Evolutionary conservation across 805 yeast genomes (phyloP), one percentile per base, ranked within the genome.

Genomic region (Monosporozyma unispora): DNA sequence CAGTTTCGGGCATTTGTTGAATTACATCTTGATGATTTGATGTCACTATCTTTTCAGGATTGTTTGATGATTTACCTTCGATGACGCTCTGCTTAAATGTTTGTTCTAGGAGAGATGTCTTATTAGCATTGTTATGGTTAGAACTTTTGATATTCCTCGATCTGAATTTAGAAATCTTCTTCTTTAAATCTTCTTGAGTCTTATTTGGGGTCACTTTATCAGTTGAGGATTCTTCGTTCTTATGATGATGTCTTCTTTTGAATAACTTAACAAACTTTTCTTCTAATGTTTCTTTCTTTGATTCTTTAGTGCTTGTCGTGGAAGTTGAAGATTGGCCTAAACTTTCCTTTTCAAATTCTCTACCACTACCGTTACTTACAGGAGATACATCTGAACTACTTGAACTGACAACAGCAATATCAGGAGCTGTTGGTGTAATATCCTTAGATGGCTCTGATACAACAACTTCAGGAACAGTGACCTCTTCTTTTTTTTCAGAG

Each of bases 261-360:
- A 58, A 58, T 25, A 58, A 45, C 37, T 55, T 61, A 7, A 56
- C 64, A 44, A 62, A 57, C 46, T 61, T 60, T 46, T 61, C 58
- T 45, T 60, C 50, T 14, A 47, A 42, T 10, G 42, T 47, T 35
- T 47, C 46, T 31, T 47, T 47, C 41, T 42, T 48, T 18, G 35
- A 27, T n/a, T 28, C 22, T 19, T 18, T 43, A 12, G 11, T 18
- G n/a, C 11, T 38, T 16, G 16, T 22, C 5, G 19, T 25, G 10
- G 22, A 7, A n/a, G 31, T 8, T 14, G 44, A 1, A n/a, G 33
- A 7, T 39, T 21, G 27, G 3, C 22, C 27, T 10, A 12, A 2
- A 12, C 10, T 18, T 12, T 39, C 16, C 12, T 35, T 16, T 18
- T 16, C 22, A 19, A 12, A 2, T 21, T 39, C 16, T 39, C 42